phyloP scores from a whole-genome alignment of 169 alveolate genomes.

The Eimeria necatrix region DNA sequence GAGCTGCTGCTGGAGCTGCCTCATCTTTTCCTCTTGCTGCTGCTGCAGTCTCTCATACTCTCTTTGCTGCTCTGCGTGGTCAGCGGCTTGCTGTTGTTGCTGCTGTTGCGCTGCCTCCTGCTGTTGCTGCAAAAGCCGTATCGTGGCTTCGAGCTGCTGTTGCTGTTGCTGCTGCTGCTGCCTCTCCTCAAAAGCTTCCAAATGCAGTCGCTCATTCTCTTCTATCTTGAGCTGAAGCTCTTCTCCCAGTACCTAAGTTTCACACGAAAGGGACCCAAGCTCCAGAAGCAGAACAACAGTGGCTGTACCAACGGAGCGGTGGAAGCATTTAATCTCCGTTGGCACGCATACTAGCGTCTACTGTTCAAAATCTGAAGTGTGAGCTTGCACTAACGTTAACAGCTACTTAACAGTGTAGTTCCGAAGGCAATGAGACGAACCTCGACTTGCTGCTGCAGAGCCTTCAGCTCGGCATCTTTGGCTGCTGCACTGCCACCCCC shows the following conservation, averaged over 20 bases:
- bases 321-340: not conserved
- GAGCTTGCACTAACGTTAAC: not conserved
- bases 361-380: too few relatives aligned
- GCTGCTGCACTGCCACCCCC: conserved; percentile 71
- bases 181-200: conserved; percentile 54
- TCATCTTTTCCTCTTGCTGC: conserved; percentile 11
- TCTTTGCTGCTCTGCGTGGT: conserved; percentile 9
- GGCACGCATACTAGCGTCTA: not conserved
- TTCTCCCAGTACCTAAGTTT: conserved; percentile 25
- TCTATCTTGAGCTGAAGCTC: conserved; percentile 66
- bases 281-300: not conserved
- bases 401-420: not conserved
- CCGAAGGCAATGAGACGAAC: not conserved
- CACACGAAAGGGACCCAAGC: not conserved
- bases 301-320: not conserved
- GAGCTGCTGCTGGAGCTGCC: conserved; percentile 48
- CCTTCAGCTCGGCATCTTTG: conserved; percentile 56
- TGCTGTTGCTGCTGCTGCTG: conserved; percentile 74
- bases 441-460: conserved; percentile 68
- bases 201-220: conserved; percentile 58
- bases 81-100: conserved; percentile 31
- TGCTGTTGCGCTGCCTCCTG: conserved; percentile 20
- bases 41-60: conserved; percentile 6
- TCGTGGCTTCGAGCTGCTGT: conserved; percentile 24
- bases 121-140: conserved; percentile 9